Percentiles rank a stretch among this genome's conserved stretches.
These are phyloP conservation scores for Lentinus tigrinus DNA, from an alignment of 768 basidiomycete species.

Conservation along the genomic window DNA sequence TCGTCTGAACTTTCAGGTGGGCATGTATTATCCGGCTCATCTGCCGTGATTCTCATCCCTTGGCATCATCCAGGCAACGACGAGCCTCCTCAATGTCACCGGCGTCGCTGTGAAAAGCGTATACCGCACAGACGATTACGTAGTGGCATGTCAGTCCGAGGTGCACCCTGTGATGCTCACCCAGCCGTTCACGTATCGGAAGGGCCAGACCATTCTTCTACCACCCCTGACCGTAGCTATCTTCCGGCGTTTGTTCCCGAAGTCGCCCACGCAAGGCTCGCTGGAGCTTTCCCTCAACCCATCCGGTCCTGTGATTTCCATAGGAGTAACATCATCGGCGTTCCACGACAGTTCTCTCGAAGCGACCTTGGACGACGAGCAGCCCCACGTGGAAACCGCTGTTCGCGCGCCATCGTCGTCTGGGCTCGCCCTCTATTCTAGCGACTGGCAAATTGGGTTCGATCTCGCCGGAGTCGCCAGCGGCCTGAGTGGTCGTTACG, in stretches of 20 bases:
- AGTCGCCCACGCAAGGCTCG: slow-evolving; percentile 45
- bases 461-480: slow-evolving; percentile 47
- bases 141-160: slow-evolving; percentile 31
- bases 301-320: slow-evolving; percentile 43
- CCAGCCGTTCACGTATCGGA: slow-evolving; percentile 12
- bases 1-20: slow-evolving; percentile 42
- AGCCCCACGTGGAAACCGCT: background rate
- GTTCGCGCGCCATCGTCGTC: slow-evolving; percentile 43
- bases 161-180: slow-evolving; percentile 6
- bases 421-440: slow-evolving; percentile 47
- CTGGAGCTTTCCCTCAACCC: slow-evolving; percentile 38
- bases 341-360: slow-evolving; percentile 9
- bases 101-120: slow-evolving; percentile 23
- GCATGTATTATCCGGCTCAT: background rate
- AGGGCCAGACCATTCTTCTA: slow-evolving; percentile 3
- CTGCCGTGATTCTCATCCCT: background rate
- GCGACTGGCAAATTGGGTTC: slow-evolving; percentile 50
- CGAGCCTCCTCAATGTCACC: slow-evolving; percentile 18
- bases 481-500: slow-evolving; percentile 49
- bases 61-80: slow-evolving; percentile 20
- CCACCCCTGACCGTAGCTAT: slow-evolving; percentile 45
- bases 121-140: slow-evolving; percentile 51
- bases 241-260: slow-evolving; percentile 51
- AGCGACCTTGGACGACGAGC: slow-evolving; percentile 1
- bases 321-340: slow-evolving; percentile 28